These are phyloP conservation scores for Datisca glomerata DNA, from an alignment of 306 rosid species.

Conservation along the genomic window DNA sequence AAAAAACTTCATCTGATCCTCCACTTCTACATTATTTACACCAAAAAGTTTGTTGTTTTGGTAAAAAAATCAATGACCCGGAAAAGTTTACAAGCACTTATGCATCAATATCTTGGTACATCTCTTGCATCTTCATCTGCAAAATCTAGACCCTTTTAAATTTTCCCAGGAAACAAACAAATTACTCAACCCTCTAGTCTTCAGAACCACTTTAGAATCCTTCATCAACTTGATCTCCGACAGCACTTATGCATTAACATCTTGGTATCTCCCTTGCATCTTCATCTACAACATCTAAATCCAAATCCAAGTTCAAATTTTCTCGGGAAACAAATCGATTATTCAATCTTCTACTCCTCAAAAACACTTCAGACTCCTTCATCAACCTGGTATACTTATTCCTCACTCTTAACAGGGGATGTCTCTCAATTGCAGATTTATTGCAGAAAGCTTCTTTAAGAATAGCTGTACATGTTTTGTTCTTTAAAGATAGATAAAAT, in stretches of 20 bases:
- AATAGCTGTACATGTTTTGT: slow-evolving; percentile 72
- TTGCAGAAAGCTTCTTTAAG: slow-evolving; percentile 64
- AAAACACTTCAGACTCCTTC: slow-evolving; percentile 42
- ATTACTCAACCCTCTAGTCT: no score
- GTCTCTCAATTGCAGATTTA: slow-evolving; percentile 40
- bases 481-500: slow-evolving; percentile 58
- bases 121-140: no score
- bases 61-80: no score
- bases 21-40: no score
- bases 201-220: neutral
- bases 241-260: slow-evolving; percentile 2
- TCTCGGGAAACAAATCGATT: slow-evolving; percentile 18
- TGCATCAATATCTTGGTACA: no score
- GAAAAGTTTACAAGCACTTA: no score
- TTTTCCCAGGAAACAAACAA: no score
- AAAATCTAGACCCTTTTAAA: no score
- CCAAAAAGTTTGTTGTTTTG: no score
- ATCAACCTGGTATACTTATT: slow-evolving; percentile 55
- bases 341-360: slow-evolving; percentile 42
- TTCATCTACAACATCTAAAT: slow-evolving; percentile 32
- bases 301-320: slow-evolving; percentile 16
- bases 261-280: slow-evolving; percentile 19
- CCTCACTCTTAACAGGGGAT: slow-evolving; percentile 63
- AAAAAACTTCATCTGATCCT: no score
- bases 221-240: slow-evolving; percentile 1